A percentile compares a stretch with the other conserved stretches of the same genome.
Conservation (phyloP, 257 asterid genomes). For the Jacaranda copaia region DNA sequence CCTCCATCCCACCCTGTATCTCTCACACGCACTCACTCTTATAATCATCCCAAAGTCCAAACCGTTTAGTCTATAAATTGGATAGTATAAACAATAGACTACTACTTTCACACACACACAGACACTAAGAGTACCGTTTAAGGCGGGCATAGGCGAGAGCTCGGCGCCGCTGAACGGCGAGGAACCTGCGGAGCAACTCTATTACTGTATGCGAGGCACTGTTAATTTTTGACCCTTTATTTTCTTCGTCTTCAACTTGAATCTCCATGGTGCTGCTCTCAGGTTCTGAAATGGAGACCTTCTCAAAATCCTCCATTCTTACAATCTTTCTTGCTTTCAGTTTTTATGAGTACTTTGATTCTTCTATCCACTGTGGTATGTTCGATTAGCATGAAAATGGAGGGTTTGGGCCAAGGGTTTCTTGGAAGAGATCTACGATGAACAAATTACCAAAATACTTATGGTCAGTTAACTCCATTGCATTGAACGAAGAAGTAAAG, state of each 20-base stretch:
- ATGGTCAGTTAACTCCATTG: background rate
- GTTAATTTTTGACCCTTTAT: conserved; percentile 20
- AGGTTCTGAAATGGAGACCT: conserved; percentile 58
- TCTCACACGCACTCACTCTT: background rate
- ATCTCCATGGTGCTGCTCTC: conserved; percentile 37
- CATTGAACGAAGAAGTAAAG: background rate
- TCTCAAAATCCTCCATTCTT: conserved; percentile 70
- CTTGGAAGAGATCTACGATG: background rate
- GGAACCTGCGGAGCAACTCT: conserved; percentile 74
- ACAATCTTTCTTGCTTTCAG: conserved; percentile 9
- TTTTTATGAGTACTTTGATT: background rate
- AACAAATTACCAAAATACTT: background rate
- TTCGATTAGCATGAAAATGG: background rate
- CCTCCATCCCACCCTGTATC: background rate
- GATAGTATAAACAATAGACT: background rate
- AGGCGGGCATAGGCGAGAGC: conserved; percentile 88
- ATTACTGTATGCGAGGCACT: conserved; percentile 38
- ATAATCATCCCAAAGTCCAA: background rate
- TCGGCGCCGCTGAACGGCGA: conserved; percentile 82
- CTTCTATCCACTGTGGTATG: background rate
- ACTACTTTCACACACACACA: background rate
- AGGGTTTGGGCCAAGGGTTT: background rate
- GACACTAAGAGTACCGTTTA: conserved; percentile 57
- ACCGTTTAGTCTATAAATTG: background rate
- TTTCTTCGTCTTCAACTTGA: conserved; percentile 36